These are phyloP conservation scores for Dryadomyces quercivorus DNA, from an alignment of 2,329 filamentous ascomycete species.

Conservation along the genomic window DNA sequence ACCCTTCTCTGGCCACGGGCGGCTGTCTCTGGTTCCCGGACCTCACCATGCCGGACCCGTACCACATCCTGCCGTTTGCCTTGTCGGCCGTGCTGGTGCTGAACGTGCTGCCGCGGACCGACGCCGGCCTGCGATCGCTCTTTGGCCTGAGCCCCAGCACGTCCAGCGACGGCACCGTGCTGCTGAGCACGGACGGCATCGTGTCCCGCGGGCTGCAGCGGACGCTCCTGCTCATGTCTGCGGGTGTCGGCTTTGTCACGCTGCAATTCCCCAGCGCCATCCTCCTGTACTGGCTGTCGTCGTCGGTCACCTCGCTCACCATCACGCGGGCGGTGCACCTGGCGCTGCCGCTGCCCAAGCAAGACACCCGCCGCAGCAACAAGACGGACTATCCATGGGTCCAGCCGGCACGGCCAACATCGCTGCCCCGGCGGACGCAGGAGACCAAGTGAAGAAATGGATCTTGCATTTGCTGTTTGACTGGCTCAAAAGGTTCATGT, in stretches of 20 bases:
- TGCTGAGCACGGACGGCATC: neutral
- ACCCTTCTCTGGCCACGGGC: conserved; percentile 30
- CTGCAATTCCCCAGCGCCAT: conserved; percentile 27
- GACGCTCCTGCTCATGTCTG: conserved; percentile 17
- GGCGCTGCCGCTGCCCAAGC: conserved; percentile 15
- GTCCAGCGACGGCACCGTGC: neutral
- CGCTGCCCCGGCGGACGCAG: neutral
- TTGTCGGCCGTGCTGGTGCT: conserved; percentile 23
- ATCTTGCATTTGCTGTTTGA: too few relatives aligned
- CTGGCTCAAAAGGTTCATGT: neutral
- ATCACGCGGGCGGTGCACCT: conserved; percentile 12
- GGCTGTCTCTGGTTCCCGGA: conserved; percentile 45
- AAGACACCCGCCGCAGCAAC: conserved; percentile 10
- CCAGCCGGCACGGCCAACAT: neutral
- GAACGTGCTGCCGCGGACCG: conserved; percentile 21
- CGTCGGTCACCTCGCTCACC: conserved; percentile 16
- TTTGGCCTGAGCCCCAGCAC: conserved; percentile 11
- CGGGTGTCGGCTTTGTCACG: conserved; percentile 23
- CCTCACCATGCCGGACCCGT: conserved; percentile 38
- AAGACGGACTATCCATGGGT: conserved; percentile 11
- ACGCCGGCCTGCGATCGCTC: conserved; percentile 13
- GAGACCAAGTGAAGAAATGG: neutral
- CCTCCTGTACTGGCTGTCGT: conserved; percentile 31
- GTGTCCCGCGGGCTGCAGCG: conserved; percentile 15
- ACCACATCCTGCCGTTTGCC: conserved; percentile 31